These are phyloP conservation scores for Rhodotorula sp. DNA, from an alignment of 1,284 basidiomycete genomes.

Conservation along the genomic window DNA sequence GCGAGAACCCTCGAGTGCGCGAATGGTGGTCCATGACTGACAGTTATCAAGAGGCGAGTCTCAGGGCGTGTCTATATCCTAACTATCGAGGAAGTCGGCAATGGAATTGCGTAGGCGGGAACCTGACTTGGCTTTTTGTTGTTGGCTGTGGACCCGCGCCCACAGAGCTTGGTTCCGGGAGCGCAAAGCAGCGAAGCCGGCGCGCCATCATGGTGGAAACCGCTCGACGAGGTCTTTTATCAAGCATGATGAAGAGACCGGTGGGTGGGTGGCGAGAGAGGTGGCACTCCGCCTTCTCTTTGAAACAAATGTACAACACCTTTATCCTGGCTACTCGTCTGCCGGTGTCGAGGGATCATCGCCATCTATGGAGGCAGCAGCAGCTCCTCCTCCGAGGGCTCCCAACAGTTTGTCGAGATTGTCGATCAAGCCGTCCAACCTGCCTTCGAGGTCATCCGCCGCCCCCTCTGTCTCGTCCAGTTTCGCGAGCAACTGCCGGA, in stretches of 20 bases:
- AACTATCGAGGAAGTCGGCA: background rate
- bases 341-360: background rate
- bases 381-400: constrained; percentile 3
- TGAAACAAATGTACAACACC: background rate
- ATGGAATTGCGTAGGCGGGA: background rate
- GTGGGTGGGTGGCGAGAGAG: background rate
- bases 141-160: too few relatives aligned
- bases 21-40: background rate
- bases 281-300: background rate
- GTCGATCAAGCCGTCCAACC: constrained; percentile 21
- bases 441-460: constrained; percentile 25
- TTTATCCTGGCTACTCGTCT: background rate
- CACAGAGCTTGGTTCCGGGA: background rate
- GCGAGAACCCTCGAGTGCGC: background rate
- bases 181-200: background rate
- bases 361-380: background rate
- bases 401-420: constrained; percentile 20
- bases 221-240: background rate
- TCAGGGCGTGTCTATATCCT: background rate
- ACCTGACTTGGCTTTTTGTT: background rate
- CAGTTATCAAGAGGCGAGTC: background rate
- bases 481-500: constrained; percentile 3
- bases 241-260: background rate
- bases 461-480: constrained; percentile 23
- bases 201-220: background rate